phyloP scores from a whole-genome alignment of 2,329 filamentous ascomycete genomes.

The Didymella lethalis region DNA sequence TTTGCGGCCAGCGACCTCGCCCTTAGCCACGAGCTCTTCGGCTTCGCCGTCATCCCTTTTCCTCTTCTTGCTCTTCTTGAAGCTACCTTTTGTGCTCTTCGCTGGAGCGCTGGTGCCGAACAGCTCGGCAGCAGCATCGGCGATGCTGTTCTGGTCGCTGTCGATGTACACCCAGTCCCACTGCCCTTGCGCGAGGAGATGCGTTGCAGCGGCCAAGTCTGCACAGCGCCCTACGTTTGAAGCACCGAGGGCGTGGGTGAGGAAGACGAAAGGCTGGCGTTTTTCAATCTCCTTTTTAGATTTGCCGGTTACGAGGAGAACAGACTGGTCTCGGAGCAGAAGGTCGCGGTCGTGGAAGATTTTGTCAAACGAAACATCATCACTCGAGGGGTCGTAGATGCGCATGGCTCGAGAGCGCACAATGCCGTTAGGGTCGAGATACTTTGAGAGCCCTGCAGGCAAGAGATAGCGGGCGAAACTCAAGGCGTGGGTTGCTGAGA shows the following conservation, averaged over 20 bases:
- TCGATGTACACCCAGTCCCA: constrained; percentile 87
- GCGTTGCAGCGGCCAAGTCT: constrained; percentile 70
- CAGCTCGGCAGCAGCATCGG: constrained; percentile 62
- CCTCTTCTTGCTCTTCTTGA: constrained; percentile 53
- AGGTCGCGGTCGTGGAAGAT: constrained; percentile 59
- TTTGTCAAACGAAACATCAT: constrained; percentile 48
- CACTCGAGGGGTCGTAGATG: constrained; percentile 65
- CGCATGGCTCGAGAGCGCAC: constrained; percentile 75
- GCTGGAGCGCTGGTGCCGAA: constrained; percentile 42
- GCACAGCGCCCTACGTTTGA: constrained; percentile 69
- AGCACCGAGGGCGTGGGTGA: constrained; percentile 80
- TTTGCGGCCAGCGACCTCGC: constrained; percentile 56
- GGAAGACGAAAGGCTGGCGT: constrained; percentile 77
- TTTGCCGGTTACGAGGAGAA: constrained; percentile 76
- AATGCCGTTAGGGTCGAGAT: constrained; percentile 71
- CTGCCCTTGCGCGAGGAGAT: constrained; percentile 63
- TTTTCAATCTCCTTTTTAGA: constrained; percentile 68
- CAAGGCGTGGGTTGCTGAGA: constrained; percentile 67
- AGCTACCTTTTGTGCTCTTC: constrained; percentile 37
- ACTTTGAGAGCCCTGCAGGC: constrained; percentile 80
- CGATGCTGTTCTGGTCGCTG: constrained; percentile 67
- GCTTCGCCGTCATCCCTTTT: constrained; percentile 50
- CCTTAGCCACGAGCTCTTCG: constrained; percentile 37
- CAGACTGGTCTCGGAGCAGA: constrained; percentile 68
- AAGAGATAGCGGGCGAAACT: constrained; percentile 85